These are phyloP conservation scores for Blastobotrys muscicola DNA, from an alignment of 805 yeast genomes.

Conservation along the genomic window DNA sequence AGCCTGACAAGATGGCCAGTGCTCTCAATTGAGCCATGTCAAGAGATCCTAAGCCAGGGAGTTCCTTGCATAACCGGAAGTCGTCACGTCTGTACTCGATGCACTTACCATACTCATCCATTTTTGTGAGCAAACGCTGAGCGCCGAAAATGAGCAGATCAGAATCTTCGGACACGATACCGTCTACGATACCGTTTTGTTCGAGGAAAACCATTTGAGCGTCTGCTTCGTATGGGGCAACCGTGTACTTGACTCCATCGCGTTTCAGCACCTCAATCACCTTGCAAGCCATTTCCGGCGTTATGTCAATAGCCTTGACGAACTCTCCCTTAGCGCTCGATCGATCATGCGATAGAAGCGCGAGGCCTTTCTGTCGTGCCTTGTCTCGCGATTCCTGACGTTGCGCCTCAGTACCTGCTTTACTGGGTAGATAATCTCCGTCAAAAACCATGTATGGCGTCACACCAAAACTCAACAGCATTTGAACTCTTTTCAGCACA, in stretches of 20 bases:
- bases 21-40: constrained; percentile 44
- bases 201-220: constrained; percentile 92
- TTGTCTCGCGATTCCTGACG: constrained; percentile 48
- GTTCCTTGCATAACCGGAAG: constrained; percentile 39
- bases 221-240: constrained; percentile 98
- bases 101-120: constrained; percentile 61
- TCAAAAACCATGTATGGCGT: constrained; percentile 87
- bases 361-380: constrained; percentile 49
- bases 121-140: constrained; percentile 60
- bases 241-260: constrained; percentile 57
- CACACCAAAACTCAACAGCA: constrained; percentile 60
- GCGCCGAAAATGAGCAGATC: constrained; percentile 89
- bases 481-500: constrained; percentile 53
- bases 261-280: constrained; percentile 60
- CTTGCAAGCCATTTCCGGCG: constrained; percentile 85
- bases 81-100: constrained; percentile 54
- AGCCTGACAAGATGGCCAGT: constrained; percentile 86
- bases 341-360: constrained; percentile 10
- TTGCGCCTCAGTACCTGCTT: constrained; percentile 59
- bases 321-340: constrained; percentile 46
- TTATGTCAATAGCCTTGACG: constrained; percentile 74
- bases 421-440: constrained; percentile 79
- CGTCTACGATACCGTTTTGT: constrained; percentile 62
- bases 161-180: constrained; percentile 88
- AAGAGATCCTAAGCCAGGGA: constrained; percentile 10